Evolutionary conservation across 164 flowering plant genomes (phyloP).

Genomic region (Stephania japonica): DNA sequence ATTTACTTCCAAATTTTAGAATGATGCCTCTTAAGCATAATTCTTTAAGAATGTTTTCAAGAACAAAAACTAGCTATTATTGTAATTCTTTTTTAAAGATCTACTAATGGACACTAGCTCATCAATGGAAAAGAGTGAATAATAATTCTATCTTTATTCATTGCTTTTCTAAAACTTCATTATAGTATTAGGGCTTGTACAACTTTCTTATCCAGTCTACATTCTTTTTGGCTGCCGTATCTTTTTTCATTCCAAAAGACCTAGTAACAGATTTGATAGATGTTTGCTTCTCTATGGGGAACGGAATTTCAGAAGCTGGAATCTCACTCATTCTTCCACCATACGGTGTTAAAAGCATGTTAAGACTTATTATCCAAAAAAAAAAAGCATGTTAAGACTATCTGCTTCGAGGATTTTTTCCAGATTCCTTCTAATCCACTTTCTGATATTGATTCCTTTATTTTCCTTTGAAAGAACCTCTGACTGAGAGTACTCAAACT

Average conservation of each 20-base stretch:
- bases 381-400: background rate
- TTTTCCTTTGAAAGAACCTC: background rate
- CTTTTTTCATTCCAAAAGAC: constrained; percentile 10
- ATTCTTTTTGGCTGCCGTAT: constrained; percentile 3
- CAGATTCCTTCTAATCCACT: constrained; percentile 13
- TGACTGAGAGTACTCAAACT: background rate
- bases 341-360: constrained; percentile 6
- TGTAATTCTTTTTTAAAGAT: no score
- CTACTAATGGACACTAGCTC: no score
- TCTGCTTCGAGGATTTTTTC: constrained; percentile 11
- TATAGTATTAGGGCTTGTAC: constrained; percentile 12
- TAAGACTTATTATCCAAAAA: no score
- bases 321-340: constrained; percentile 27
- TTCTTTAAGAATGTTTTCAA: no score
- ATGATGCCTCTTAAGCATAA: no score
- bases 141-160: no score
- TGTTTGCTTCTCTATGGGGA: constrained; percentile 19
- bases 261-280: constrained; percentile 13
- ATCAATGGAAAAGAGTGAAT: no score
- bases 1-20: no score
- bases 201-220: constrained; percentile 20
- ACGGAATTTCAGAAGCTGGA: constrained; percentile 15
- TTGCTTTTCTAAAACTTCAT: no score
- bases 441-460: constrained; percentile 10
- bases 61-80: no score